phyloP scores from a whole-genome alignment of 2,329 filamentous ascomycete genomes.

The Neodidymelliopsis sp. region DNA sequence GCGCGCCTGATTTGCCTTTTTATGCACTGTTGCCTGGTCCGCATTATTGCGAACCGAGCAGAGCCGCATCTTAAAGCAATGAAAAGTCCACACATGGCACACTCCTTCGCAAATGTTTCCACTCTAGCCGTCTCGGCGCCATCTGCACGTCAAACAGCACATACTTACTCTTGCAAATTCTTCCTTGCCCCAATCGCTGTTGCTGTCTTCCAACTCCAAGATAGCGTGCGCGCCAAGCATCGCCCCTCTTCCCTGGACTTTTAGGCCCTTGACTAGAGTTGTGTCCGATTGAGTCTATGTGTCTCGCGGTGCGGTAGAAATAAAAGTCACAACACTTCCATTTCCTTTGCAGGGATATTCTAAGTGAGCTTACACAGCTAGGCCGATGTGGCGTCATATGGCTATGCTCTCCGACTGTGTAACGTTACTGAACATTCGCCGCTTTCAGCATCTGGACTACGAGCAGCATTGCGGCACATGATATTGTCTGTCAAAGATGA shows the following conservation, averaged over 20 bases:
- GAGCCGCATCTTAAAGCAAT: neutral
- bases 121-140: no score
- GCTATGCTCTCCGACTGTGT: neutral
- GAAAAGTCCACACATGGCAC: no score
- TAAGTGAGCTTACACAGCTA: neutral
- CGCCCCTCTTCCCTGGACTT: neutral
- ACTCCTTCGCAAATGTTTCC: no score
- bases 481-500: conserved; percentile 22
- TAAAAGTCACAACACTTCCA: no score
- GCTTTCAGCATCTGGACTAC: conserved; percentile 11
- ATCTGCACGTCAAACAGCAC: neutral
- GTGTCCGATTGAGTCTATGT: no score
- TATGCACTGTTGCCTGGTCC: no score
- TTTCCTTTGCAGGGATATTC: no score
- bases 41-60: no score
- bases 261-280: neutral
- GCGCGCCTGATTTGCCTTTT: no score
- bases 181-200: neutral
- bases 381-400: conserved; percentile 9
- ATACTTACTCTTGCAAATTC: neutral
- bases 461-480: conserved; percentile 5
- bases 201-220: neutral
- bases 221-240: neutral
- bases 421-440: conserved; percentile 1
- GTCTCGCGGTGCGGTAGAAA: no score